These are phyloP conservation scores for Aspergillus novofumigatus DNA, from an alignment of 2,329 filamentous ascomycete genomes.

Conservation along the genomic window DNA sequence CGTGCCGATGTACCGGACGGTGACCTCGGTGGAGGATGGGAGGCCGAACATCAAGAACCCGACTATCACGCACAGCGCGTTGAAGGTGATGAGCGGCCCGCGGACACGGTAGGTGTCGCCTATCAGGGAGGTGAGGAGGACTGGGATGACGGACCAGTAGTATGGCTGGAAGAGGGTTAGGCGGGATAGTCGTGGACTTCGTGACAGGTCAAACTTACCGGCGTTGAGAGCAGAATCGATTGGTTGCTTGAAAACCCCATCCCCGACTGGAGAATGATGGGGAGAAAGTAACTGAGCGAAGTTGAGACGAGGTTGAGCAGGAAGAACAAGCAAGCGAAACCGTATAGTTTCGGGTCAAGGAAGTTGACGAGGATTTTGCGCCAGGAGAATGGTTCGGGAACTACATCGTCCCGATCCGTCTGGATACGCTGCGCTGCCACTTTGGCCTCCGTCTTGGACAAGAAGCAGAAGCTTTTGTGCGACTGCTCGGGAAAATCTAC, in stretches of 20 bases:
- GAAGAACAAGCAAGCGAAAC: constrained; percentile 62
- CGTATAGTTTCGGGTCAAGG: constrained; percentile 59
- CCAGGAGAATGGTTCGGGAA: constrained; percentile 55
- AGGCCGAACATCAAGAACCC: constrained; percentile 66
- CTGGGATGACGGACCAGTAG: constrained; percentile 63
- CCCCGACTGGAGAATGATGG: constrained; percentile 53
- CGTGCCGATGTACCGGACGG: constrained; percentile 61
- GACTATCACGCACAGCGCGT: constrained; percentile 56
- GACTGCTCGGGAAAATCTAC: constrained; percentile 64
- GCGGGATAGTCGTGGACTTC: neutral
- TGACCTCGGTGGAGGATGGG: constrained; percentile 47
- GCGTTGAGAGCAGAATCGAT: constrained; percentile 60
- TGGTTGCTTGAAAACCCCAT: constrained; percentile 52
- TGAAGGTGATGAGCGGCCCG: constrained; percentile 62
- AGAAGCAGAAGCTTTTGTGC: constrained; percentile 54
- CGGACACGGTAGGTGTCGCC: constrained; percentile 59
- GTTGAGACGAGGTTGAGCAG: constrained; percentile 64
- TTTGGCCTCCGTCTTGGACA: constrained; percentile 53
- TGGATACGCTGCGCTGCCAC: constrained; percentile 57
- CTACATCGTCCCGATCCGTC: constrained; percentile 57
- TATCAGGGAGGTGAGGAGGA: constrained; percentile 58
- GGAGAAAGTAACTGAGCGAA: constrained; percentile 62
- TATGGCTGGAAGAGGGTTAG: constrained; percentile 45
- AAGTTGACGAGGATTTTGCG: constrained; percentile 54
- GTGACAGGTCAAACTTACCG: constrained; percentile 29